Base-by-base conservation (phyloP, 1,284 basidiomycete genomes). In the Cryptococcus sp. region DNA sequence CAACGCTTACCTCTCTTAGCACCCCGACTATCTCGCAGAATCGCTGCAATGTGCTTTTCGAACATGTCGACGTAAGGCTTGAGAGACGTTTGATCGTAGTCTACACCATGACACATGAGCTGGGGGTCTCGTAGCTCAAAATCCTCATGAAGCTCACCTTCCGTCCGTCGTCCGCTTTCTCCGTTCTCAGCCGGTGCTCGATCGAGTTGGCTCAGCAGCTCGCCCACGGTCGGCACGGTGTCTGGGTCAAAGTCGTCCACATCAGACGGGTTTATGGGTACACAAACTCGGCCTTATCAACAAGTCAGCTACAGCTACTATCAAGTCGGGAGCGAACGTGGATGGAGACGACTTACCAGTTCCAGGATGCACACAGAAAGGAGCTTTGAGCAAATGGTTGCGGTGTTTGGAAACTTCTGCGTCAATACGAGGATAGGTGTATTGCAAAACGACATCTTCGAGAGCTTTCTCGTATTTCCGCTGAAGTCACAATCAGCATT, bases 381-480 rank as follows among this genome's bases (percentile, higher is more conserved):
- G 96, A 25, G 92, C 88, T 78, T 99, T 99, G 61, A 99, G 86
- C 81, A 99, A 84, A 80, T 99, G 96, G 80, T 99, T 99, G 57
- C 93, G 84, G 71, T 95, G 92, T 73, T 98, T 96, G 1, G 93
- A 94, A 16, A 99, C 95, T 76, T 99, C 95, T 6, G 91, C 88
- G 76, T 99, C 95, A 61, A 99, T 85, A 17, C 95, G 87, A 2
- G 96, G 95, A 75, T 99, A 99, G 0, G 91, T 95, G 78, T 97
- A 98, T 73, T 94, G 90, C 15, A 99, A 81, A 57, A 96, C 83
- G 57, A 98, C 85, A 66, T 98, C 95, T 72, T 96, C 88, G 73
- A 89, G 78, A 1, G 86, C 85, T 1, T 78, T 52, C 25, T 65
- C 56, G 53, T 53, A 71, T 66, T 74, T 75, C 43, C 58, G 55